These are phyloP conservation scores for Leptodontidium sp. DNA, from an alignment of 2,329 filamentous ascomycete species.

Conservation along the genomic window DNA sequence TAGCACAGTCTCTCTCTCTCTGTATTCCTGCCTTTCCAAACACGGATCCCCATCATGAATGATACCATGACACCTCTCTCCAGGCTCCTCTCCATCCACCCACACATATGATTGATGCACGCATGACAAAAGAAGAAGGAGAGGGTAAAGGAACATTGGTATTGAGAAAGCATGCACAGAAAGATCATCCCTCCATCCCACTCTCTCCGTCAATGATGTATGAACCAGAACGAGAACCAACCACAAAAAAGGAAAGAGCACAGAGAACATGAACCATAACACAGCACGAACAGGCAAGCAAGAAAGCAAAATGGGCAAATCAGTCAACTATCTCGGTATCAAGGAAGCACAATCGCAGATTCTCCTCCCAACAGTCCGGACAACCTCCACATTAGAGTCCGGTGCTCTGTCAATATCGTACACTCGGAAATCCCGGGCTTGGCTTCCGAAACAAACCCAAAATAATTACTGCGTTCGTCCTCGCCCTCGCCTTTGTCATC, in stretches of 20 bases:
- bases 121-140: not conserved
- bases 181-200: not conserved
- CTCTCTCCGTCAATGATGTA: not conserved
- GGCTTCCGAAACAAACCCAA: slow-evolving; percentile 22
- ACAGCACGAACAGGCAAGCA: slow-evolving; percentile 18
- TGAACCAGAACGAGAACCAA: not conserved
- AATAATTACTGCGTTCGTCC: slow-evolving; percentile 26
- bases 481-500: slow-evolving; percentile 4
- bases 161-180: slow-evolving; percentile 26
- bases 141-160: slow-evolving; percentile 24
- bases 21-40: slow-evolving; percentile 8
- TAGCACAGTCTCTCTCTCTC: not conserved
- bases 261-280: slow-evolving; percentile 6
- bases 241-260: slow-evolving; percentile 11
- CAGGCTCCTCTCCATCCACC: not conserved
- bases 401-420: slow-evolving; percentile 40
- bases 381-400: slow-evolving; percentile 26
- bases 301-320: slow-evolving; percentile 17
- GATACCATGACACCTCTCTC: not conserved
- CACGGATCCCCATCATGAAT: too few species aligned
- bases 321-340: slow-evolving; percentile 27
- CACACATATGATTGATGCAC: slow-evolving; percentile 16
- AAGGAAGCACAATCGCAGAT: slow-evolving; percentile 21
- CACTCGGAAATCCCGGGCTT: slow-evolving; percentile 30
- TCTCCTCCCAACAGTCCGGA: not conserved